phyloP scores from a whole-genome alignment of 768 basidiomycete genomes.

The Mycena alexandri region DNA sequence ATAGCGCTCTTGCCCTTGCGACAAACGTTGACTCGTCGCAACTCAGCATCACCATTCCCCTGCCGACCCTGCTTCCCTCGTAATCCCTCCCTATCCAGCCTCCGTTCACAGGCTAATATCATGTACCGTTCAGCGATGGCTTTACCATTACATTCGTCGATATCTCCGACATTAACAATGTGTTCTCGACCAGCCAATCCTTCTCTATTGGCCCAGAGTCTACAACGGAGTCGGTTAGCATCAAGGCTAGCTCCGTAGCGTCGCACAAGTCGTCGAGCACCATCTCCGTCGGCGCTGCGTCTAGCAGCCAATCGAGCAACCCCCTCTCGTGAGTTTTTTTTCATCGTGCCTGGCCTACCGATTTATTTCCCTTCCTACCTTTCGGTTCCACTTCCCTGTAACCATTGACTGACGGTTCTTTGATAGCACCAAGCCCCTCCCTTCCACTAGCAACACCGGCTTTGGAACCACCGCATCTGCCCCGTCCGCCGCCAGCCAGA shows the following conservation, averaged over 20 bases:
- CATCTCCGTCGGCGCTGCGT: too few species aligned
- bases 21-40: constrained; percentile 30
- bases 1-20: constrained; percentile 28
- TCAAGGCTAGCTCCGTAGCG: constrained; percentile 7
- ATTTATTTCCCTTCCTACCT: background rate
- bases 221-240: constrained; percentile 20
- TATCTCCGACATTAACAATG: constrained; percentile 27
- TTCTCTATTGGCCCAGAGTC: constrained; percentile 32
- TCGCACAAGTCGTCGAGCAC: constrained; percentile 10
- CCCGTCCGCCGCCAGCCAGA: constrained; percentile 3
- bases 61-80: constrained; percentile 20
- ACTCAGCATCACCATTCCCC: constrained; percentile 8
- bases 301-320: too few species aligned
- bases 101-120: background rate
- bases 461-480: background rate
- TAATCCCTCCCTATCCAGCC: background rate
- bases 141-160: constrained; percentile 30
- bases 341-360: constrained; percentile 1
- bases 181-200: constrained; percentile 15
- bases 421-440: constrained; percentile 17
- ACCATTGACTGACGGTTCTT: background rate
- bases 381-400: background rate
- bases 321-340: constrained; percentile 19
- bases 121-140: constrained; percentile 9
- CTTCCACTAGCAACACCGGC: constrained; percentile 3